phyloP scores from a whole-genome alignment of 1,284 basidiomycete species.

The Lignosus rhinocerotis region DNA sequence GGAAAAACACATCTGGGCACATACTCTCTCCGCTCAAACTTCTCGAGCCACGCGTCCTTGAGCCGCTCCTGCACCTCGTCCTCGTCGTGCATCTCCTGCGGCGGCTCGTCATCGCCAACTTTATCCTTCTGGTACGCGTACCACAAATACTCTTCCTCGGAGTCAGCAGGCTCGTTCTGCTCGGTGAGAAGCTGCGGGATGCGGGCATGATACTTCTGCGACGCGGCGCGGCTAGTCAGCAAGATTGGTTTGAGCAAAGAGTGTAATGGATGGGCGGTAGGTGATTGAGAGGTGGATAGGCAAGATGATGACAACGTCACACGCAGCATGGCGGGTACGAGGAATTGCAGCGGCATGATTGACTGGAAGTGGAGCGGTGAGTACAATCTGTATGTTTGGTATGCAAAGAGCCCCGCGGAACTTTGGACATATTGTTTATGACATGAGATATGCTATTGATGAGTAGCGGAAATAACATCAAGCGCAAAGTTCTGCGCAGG shows the following conservation, averaged over 20 bases:
- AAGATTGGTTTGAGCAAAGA: conserved; percentile 56
- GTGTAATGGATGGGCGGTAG: conserved; percentile 53
- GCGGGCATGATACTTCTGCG: conserved; percentile 64
- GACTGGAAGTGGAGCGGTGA: conserved; percentile 44
- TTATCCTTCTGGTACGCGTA: conserved; percentile 63
- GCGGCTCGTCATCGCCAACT: conserved; percentile 34
- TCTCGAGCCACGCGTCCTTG: conserved; percentile 55
- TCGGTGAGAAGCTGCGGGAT: conserved; percentile 58
- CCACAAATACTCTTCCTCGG: conserved; percentile 76
- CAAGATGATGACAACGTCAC: conserved; percentile 20
- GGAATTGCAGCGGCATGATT: conserved; percentile 59
- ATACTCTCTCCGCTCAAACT: conserved; percentile 73
- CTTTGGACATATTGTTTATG: too few species aligned
- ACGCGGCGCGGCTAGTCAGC: conserved; percentile 52
- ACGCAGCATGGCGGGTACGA: conserved; percentile 55
- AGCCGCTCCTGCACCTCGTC: conserved; percentile 44
- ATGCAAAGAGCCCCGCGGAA: too few species aligned
- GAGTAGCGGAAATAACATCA: background rate
- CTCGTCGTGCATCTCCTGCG: conserved; percentile 14
- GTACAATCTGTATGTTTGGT: background rate
- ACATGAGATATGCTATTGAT: background rate
- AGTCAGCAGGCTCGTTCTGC: conserved; percentile 57
- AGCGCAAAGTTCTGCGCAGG: background rate
- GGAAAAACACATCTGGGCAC: conserved; percentile 30
- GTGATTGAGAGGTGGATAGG: conserved; percentile 19